Conservation (phyloP, 140 eudicot species). For the Senecio squalidus region DNA sequence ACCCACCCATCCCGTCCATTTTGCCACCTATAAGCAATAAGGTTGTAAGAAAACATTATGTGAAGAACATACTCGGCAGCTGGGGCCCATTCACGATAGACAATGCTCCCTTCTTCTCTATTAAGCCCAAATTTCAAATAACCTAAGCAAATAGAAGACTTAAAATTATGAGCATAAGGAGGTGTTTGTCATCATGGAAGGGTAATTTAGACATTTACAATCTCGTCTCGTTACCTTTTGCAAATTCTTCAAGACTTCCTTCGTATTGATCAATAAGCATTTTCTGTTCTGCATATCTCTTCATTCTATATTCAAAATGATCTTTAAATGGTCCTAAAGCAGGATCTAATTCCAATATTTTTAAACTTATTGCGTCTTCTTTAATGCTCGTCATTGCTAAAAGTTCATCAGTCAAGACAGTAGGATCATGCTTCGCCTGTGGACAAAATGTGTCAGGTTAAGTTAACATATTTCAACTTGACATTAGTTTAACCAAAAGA, state of each 20-base stretch:
- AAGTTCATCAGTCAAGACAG: constrained; percentile 51
- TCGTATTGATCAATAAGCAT: constrained; percentile 66
- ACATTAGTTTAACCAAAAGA: too few species aligned
- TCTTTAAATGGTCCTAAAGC: constrained; percentile 60
- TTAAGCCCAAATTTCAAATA: constrained; percentile 81
- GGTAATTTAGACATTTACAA: not conserved
- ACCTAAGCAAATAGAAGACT: constrained; percentile 38
- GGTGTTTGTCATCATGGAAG: not conserved
- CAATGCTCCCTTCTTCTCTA: constrained; percentile 63
- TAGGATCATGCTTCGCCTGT: constrained; percentile 44
- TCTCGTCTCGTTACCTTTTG: constrained; percentile 56
- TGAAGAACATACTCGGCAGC: constrained; percentile 87
- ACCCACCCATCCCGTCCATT: not conserved
- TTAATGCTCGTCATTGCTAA: constrained; percentile 31
- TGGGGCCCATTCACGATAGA: constrained; percentile 98
- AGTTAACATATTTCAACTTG: too few species aligned
- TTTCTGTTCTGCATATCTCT: constrained; percentile 65
- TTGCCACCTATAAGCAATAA: constrained; percentile 1
- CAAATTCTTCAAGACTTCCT: constrained; percentile 83
- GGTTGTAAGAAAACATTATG: constrained; percentile 1
- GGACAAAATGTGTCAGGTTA: too few species aligned
- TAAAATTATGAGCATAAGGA: not conserved
- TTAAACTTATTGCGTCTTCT: constrained; percentile 31
- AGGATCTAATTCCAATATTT: constrained; percentile 59
- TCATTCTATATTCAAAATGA: constrained; percentile 63